Base-by-base conservation (phyloP, 1,284 basidiomycete genomes). In the Crucibulum parvulum region DNA sequence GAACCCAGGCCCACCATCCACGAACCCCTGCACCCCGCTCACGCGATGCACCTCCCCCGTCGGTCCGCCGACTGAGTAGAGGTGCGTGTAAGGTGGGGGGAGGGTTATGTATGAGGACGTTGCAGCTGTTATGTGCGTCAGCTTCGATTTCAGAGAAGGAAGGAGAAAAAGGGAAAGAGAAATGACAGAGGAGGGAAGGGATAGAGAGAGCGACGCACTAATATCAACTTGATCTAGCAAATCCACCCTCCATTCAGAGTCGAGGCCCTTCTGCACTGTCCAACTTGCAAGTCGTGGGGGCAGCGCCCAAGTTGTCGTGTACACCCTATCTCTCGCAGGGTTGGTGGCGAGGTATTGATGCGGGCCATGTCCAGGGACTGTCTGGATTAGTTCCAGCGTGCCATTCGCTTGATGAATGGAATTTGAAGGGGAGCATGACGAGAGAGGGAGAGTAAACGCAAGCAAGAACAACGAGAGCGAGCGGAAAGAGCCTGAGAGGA, bases 41-140 rank as follows among this genome's bases (percentile, higher is more conserved):
- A 83, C 60, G 0, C 64, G 51, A 57, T 84, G 82, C 0, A 78
- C 76, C 62, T 84, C 82, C 6, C 81, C 83, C 1, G 80, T 79
- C 1, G 82, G 83, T 1, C 83, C 83, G 1, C 83, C 82, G 2
- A 75, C 73, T 24, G 82, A 82, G 67, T 84, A 85, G 5, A 77
- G 65, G 60, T 81, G 76, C 8, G 76, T 79, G 65, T 73, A 81
- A 1, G 81, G 82, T 2, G 77, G 75, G 1, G 82, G 82, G 5
- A 84, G 62, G 10, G 73, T 72, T 36, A 84, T 78, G 60, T 84
- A 84, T 1, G 83, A 84, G 5, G 83, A 85, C 0, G 79, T 81
- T 9, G 83, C 82, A 34, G 81, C 81, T 82, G 41, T 9, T 46
- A n/a, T 37, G 35, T 3, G 4, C 11, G 41, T 31, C 47, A 51